phyloP scores from a whole-genome alignment of 306 rosid genomes.

The Begonia peltatifolia region DNA sequence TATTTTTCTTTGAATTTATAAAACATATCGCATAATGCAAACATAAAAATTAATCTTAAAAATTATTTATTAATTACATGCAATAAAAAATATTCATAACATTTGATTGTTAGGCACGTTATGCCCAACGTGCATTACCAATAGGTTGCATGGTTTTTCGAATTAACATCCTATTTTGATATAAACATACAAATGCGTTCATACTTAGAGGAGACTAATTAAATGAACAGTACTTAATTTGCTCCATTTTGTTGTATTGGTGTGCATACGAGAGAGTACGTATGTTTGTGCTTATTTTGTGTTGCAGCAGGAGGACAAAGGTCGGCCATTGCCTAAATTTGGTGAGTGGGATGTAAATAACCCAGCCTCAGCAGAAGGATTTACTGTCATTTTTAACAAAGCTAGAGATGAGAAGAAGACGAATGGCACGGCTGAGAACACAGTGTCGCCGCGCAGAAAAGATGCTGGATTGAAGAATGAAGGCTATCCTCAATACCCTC shows the following conservation, averaged over 20 bases:
- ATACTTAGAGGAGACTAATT: no score
- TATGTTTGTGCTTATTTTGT: background rate
- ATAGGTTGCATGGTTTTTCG: no score
- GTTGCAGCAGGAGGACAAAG: conserved; percentile 36
- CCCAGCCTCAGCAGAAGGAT: conserved; percentile 85
- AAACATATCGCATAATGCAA: no score
- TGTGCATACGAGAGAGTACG: background rate
- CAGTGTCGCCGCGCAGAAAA: conserved; percentile 18
- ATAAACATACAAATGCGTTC: no score
- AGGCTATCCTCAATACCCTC: conserved; percentile 15
- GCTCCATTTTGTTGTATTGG: background rate
- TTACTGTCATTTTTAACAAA: conserved; percentile 70
- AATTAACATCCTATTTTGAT: no score
- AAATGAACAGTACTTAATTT: no score
- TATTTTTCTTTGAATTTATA: no score
- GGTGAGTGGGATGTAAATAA: conserved; percentile 90
- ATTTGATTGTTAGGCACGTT: no score
- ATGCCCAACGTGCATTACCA: no score
- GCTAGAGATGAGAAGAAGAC: conserved; percentile 86
- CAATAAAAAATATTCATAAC: no score
- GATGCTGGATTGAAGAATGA: conserved; percentile 19
- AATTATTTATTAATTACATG: no score
- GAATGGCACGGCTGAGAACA: conserved; percentile 10
- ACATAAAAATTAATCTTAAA: no score
- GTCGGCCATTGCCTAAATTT: conserved; percentile 62